phyloP scores from a whole-genome alignment of 2,329 filamentous ascomycete genomes.

The Rugonectria rugulosa region DNA sequence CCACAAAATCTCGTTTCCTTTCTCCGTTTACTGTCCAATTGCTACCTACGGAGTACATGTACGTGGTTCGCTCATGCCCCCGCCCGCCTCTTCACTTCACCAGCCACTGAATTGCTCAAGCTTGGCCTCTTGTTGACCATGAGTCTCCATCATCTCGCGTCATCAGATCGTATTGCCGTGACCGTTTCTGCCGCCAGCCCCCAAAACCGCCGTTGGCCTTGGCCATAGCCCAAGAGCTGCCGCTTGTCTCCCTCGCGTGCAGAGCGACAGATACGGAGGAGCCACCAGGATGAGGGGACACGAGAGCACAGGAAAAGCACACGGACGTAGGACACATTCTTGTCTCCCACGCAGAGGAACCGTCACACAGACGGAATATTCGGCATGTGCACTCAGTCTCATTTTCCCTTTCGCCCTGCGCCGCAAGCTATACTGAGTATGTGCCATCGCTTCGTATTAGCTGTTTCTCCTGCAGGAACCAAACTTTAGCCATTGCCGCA shows the following conservation, averaged over 20 bases:
- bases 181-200: slow-evolving; percentile 17
- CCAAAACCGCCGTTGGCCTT: too few relatives aligned
- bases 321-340: slow-evolving; percentile 9
- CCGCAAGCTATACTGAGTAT: slow-evolving; percentile 2
- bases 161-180: slow-evolving; percentile 4
- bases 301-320: neutral
- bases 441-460: slow-evolving; percentile 1
- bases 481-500: slow-evolving; percentile 9
- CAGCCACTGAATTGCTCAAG: slow-evolving; percentile 7
- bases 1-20: neutral
- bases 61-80: slow-evolving; percentile 8
- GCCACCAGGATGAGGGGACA: neutral
- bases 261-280: too few relatives aligned
- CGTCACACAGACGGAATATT: neutral
- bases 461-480: slow-evolving; percentile 12
- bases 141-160: neutral
- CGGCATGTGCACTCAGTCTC: neutral
- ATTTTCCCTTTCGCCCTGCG: neutral
- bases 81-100: neutral
- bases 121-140: neutral
- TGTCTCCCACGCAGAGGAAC: neutral
- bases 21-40: neutral
- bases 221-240: too few relatives aligned
- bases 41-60: too few relatives aligned
- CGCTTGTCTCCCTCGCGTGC: too few relatives aligned